Conservation (phyloP, 257 asterid genomes). For the Capsicum chinense region DNA sequence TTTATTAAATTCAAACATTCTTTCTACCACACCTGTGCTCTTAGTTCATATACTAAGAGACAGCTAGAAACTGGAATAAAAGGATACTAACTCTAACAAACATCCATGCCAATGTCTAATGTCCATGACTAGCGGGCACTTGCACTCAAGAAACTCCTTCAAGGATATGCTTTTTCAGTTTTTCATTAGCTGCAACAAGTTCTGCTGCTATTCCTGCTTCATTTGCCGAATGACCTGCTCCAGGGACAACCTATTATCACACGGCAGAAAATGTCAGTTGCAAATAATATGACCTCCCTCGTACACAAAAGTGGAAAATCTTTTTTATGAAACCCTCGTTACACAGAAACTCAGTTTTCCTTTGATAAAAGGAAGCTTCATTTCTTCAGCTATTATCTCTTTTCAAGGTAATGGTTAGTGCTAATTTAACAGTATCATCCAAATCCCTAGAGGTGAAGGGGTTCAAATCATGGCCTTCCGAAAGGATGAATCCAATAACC, state of each 20-base stretch:
- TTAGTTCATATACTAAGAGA: background rate
- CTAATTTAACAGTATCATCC: too few species aligned
- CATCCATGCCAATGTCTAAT: slow-evolving; percentile 14
- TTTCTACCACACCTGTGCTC: slow-evolving; percentile 12
- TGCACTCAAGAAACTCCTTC: slow-evolving; percentile 37
- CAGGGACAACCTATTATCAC: slow-evolving; percentile 62
- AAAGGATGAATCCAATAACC: background rate
- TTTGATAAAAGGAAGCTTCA: background rate
- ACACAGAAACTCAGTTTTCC: background rate
- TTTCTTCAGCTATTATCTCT: slow-evolving; percentile 6
- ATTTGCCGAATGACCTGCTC: slow-evolving; percentile 96
- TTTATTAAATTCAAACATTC: background rate
- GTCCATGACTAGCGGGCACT: slow-evolving; percentile 1
- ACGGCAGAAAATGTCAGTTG: slow-evolving; percentile 16
- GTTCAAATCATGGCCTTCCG: background rate
- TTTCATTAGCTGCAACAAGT: slow-evolving; percentile 90
- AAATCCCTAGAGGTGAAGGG: background rate
- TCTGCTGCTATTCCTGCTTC: slow-evolving; percentile 80
- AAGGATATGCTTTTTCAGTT: slow-evolving; percentile 53
- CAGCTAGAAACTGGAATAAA: slow-evolving; percentile 11
- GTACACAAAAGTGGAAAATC: background rate
- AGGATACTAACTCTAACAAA: slow-evolving; percentile 4
- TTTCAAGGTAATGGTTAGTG: background rate
- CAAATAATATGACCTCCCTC: background rate
- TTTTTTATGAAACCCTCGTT: background rate